Evolutionary conservation across 2,329 filamentous ascomycete species (phyloP).

Genomic region (Talaromyces sp.): DNA sequence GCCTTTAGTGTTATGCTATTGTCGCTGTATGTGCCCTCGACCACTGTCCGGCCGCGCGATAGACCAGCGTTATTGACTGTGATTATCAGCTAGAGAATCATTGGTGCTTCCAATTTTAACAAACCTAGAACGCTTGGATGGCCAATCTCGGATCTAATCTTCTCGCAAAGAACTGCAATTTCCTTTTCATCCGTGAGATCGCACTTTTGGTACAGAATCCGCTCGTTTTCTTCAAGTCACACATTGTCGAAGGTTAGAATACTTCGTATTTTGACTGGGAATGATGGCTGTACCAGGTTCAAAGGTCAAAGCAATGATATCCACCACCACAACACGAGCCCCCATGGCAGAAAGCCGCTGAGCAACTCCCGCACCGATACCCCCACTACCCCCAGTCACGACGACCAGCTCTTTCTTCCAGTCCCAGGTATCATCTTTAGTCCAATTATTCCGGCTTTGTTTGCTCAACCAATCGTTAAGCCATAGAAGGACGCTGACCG

Average conservation of each 20-base stretch:
- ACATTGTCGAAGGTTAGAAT: background rate
- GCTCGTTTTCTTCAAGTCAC: background rate
- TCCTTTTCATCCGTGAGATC: conserved; percentile 34
- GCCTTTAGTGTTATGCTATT: conserved; percentile 19
- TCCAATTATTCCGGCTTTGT: conserved; percentile 18
- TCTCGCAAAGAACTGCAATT: conserved; percentile 23
- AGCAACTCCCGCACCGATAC: conserved; percentile 36
- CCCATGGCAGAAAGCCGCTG: conserved; percentile 28
- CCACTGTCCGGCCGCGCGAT: conserved; percentile 15
- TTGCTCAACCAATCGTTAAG: conserved; percentile 17
- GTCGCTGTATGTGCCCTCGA: conserved; percentile 11
- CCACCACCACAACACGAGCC: conserved; percentile 31
- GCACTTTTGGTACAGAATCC: conserved; percentile 26
- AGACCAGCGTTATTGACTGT: conserved; percentile 19
- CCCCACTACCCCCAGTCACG: conserved; percentile 43
- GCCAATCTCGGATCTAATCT: conserved; percentile 30
- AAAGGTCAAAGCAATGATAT: conserved; percentile 25
- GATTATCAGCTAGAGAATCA: background rate
- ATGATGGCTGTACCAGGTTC: conserved; percentile 11
- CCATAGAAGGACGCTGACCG: background rate
- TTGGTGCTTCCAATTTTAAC: no score
- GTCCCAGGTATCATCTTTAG: conserved; percentile 25
- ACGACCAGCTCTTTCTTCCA: conserved; percentile 42
- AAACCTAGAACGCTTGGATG: conserved; percentile 24
- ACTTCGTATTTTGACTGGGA: no score